These are phyloP conservation scores for Calonectria hawksworthii DNA, from an alignment of 2,329 filamentous ascomycete species.

Conservation along the genomic window DNA sequence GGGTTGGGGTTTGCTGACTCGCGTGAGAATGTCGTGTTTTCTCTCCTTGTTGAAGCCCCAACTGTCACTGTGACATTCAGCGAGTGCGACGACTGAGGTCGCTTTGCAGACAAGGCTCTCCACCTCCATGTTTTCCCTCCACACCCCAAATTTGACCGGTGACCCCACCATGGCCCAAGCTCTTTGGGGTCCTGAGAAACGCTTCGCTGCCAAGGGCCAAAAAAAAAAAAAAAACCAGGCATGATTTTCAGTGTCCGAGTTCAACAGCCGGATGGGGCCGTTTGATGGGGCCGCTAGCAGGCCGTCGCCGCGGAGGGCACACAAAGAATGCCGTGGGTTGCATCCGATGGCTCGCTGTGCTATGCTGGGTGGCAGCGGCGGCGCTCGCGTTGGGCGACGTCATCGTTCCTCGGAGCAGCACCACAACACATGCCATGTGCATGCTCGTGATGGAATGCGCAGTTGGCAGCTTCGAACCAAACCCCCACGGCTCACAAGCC, in stretches of 20 bases:
- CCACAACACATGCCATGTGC: constrained; percentile 11
- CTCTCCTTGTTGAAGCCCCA: constrained; percentile 42
- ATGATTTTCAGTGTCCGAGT: neutral
- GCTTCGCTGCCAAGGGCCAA: neutral
- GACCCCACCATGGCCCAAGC: constrained; percentile 27
- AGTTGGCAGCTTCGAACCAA: neutral
- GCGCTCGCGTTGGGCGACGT: constrained; percentile 24
- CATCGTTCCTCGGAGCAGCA: constrained; percentile 19
- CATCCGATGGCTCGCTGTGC: neutral
- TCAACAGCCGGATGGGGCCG: constrained; percentile 5
- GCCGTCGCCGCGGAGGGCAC: neutral
- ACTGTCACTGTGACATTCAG: constrained; percentile 31
- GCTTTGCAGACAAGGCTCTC: constrained; percentile 8
- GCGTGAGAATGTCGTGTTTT: neutral
- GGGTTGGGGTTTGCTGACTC: constrained; percentile 38
- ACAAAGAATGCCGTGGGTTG: constrained; percentile 3
- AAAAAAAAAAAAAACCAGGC: neutral
- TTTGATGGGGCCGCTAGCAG: neutral
- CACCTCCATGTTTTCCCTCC: constrained; percentile 14
- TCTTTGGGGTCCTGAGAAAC: neutral
- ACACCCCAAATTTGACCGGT: constrained; percentile 3
- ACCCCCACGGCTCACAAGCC: neutral
- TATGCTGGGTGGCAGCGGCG: neutral
- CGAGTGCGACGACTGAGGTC: constrained; percentile 12
- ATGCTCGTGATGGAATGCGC: constrained; percentile 7